These are phyloP conservation scores for Salix koriyanagi DNA, from an alignment of 345 rosid genomes.

Conservation along the genomic window DNA sequence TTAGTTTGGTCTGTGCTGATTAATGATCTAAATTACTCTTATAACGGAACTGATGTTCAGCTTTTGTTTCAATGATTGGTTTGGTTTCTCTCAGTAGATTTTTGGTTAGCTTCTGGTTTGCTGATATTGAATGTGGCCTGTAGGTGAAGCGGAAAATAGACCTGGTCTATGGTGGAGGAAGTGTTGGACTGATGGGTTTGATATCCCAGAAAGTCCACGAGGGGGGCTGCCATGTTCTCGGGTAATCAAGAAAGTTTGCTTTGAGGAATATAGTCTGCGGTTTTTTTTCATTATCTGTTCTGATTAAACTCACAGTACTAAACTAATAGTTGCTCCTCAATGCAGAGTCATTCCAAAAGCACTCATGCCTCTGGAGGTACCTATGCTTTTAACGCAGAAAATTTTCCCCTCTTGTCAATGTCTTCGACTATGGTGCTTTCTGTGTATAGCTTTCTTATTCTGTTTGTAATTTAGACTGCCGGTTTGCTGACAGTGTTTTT, in stretches of 20 bases:
- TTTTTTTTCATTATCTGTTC: conserved; percentile 4
- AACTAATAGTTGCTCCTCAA: conserved; percentile 15
- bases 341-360: conserved; percentile 95
- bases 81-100: neutral
- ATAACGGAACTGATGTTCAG: neutral
- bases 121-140: conserved; percentile 16
- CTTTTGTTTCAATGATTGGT: neutral
- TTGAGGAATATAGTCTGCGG: conserved; percentile 4
- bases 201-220: conserved; percentile 72
- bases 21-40: neutral
- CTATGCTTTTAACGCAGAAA: conserved; percentile 1
- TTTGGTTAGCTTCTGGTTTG: neutral
- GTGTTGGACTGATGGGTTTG: conserved; percentile 95
- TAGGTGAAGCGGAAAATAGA: conserved; percentile 86
- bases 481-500: neutral
- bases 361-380: conserved; percentile 92
- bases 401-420: neutral
- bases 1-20: neutral
- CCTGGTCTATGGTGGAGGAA: conserved; percentile 95
- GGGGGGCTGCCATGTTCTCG: conserved; percentile 91
- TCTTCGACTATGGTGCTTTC: neutral
- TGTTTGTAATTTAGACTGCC: no score
- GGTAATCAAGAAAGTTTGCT: conserved; percentile 45
- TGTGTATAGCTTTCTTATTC: neutral
- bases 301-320: neutral